Percentiles rank a stretch among this genome's conserved stretches.
Evolutionary conservation across 129 eudicot genomes (phyloP).

Genomic region (Mikania micrantha): DNA sequence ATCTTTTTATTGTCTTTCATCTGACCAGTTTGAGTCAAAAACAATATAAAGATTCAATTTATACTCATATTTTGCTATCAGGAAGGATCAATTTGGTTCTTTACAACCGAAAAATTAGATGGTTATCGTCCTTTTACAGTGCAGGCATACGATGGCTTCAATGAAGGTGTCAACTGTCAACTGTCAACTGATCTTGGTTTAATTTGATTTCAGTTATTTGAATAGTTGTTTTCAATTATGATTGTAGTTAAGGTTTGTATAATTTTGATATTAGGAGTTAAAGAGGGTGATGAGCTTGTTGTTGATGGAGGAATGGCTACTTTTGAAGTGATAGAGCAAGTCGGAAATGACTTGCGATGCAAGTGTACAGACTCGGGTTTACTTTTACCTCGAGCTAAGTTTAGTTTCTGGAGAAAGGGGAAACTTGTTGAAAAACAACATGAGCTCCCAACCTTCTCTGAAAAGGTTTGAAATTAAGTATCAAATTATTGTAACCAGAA

Average conservation of each 20-base stretch:
- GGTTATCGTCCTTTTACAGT: conserved; percentile 61
- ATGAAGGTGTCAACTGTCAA: conserved; percentile 45
- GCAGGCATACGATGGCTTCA: conserved; percentile 58
- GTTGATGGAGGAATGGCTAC: conserved; percentile 86
- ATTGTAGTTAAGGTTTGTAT: not conserved
- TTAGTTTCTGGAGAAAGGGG: conserved; percentile 76
- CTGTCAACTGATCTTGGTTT: not conserved
- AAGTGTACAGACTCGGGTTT: conserved; percentile 61
- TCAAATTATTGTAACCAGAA: not conserved
- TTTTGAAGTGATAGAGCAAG: conserved; percentile 51
- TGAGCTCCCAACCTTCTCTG: conserved; percentile 53
- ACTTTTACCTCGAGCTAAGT: conserved; percentile 60
- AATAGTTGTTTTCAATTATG: too few species aligned
- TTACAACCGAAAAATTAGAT: conserved; percentile 46
- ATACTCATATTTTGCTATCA: conserved; percentile 2
- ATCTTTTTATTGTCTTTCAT: too few species aligned
- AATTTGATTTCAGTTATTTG: too few species aligned
- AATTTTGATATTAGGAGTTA: conserved; percentile 32
- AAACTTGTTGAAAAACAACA: conserved; percentile 47
- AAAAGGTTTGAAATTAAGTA: conserved; percentile 31
- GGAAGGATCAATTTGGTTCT: conserved; percentile 74
- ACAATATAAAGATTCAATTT: too few species aligned
- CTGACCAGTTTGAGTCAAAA: too few species aligned
- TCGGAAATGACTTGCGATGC: conserved; percentile 59
- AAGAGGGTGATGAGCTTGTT: conserved; percentile 59